Percentiles rank a stretch among this genome's conserved stretches.
Conservation (phyloP, 2,329 filamentous ascomycete species). For the Zasmidium angulare region DNA sequence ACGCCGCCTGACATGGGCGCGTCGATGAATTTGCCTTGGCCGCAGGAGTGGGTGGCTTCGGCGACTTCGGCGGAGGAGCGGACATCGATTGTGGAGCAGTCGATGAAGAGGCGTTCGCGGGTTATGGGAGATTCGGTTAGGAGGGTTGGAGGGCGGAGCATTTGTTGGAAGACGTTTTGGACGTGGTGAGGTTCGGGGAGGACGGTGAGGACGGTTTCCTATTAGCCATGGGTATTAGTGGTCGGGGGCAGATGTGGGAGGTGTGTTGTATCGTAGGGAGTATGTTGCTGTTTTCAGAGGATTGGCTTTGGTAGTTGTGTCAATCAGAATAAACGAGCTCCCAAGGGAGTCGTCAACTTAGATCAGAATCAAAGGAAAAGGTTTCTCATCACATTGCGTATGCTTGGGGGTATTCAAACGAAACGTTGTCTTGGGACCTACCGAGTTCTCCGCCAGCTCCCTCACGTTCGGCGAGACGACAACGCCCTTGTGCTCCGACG, state of each 20-base stretch:
- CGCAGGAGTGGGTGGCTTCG: slow-evolving; percentile 63
- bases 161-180: slow-evolving; percentile 73
- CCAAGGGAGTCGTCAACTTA: slow-evolving; percentile 66
- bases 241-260: not conserved
- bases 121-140: slow-evolving; percentile 50
- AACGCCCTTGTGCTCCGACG: slow-evolving; percentile 54
- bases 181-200: slow-evolving; percentile 89
- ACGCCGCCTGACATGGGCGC: slow-evolving; percentile 97
- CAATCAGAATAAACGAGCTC: slow-evolving; percentile 62
- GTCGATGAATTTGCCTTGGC: slow-evolving; percentile 79
- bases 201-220: slow-evolving; percentile 86
- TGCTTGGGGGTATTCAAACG: not conserved
- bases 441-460: slow-evolving; percentile 66
- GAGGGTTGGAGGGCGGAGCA: slow-evolving; percentile 62
- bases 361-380: slow-evolving; percentile 59
- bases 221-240: slow-evolving; percentile 2
- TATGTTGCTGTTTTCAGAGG: slow-evolving; percentile 56
- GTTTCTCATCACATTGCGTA: slow-evolving; percentile 19
- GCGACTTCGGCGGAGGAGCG: slow-evolving; percentile 78
- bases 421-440: slow-evolving; percentile 44
- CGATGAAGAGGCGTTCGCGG: slow-evolving; percentile 76
- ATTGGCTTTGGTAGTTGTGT: slow-evolving; percentile 66
- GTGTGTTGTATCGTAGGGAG: not conserved
- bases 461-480: slow-evolving; percentile 57
- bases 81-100: slow-evolving; percentile 95